Evolutionary conservation across 495 filamentous ascomycete species (phyloP).

Genomic region (Penicillium psychrofluorescens): DNA sequence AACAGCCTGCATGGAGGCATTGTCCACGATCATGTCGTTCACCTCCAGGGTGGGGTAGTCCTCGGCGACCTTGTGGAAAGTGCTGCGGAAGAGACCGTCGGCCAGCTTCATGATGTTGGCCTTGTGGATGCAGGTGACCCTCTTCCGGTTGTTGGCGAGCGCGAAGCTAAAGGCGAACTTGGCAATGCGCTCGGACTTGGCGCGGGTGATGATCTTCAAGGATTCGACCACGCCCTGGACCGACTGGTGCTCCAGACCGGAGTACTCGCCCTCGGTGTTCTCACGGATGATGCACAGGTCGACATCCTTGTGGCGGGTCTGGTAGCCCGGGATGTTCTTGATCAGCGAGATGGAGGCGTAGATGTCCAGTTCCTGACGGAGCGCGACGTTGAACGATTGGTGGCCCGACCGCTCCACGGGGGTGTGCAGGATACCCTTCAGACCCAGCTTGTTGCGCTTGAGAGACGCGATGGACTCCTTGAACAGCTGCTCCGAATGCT

Average conservation of each 20-base stretch:
- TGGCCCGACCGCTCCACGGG: constrained; percentile 95
- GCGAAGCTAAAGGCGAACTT: constrained; percentile 98
- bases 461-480: constrained; percentile 89
- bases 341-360: constrained; percentile 96
- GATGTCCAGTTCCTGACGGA: constrained; percentile 98
- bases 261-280: constrained; percentile 99
- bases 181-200: constrained; percentile 96
- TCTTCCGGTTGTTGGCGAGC: constrained; percentile 94
- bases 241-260: constrained; percentile 95
- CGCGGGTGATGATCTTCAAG: constrained; percentile 97
- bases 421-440: constrained; percentile 95
- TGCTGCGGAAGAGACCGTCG: constrained; percentile 96
- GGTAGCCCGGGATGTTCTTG: constrained; percentile 98
- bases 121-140: constrained; percentile 99
- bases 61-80: constrained; percentile 85
- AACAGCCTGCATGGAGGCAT: constrained; percentile 98
- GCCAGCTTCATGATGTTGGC: constrained; percentile 99
- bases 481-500: constrained; percentile 91
- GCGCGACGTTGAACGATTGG: constrained; percentile 98
- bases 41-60: constrained; percentile 89
- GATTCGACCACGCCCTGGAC: constrained; percentile 96
- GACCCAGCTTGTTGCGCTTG: constrained; percentile 93
- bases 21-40: constrained; percentile 99
- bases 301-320: constrained; percentile 92
- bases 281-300: constrained; percentile 99